These are phyloP conservation scores for Boeremia exigua DNA, from an alignment of 2,329 filamentous ascomycete genomes.

Conservation along the genomic window DNA sequence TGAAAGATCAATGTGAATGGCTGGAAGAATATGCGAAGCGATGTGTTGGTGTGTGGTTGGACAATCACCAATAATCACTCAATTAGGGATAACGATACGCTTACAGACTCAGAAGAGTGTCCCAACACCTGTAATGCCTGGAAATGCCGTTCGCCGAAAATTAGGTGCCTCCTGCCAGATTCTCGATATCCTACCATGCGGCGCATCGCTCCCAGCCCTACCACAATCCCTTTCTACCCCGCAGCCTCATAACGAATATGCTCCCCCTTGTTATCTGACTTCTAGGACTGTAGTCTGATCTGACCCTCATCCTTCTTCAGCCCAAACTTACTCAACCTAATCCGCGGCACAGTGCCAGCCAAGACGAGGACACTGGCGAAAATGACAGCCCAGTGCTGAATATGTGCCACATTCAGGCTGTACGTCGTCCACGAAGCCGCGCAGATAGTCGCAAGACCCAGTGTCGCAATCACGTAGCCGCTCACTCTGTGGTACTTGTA, in stretches of 20 bases:
- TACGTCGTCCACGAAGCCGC: constrained; percentile 80
- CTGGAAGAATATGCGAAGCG: no score
- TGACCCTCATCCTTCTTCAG: constrained; percentile 41
- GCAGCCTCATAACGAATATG: no score
- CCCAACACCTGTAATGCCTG: background rate
- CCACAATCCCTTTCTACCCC: background rate
- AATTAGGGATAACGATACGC: background rate
- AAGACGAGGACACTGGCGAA: constrained; percentile 71
- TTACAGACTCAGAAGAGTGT: no score
- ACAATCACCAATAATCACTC: background rate
- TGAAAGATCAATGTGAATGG: no score
- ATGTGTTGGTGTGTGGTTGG: no score
- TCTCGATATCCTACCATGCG: no score
- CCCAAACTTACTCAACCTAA: constrained; percentile 84
- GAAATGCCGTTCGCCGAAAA: background rate
- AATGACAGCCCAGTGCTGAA: constrained; percentile 78
- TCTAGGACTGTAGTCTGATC: constrained; percentile 19
- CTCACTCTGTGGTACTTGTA: constrained; percentile 88
- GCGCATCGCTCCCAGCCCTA: no score
- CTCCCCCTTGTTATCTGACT: background rate
- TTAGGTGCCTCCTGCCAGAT: no score
- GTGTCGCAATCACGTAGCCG: constrained; percentile 74
- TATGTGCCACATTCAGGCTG: constrained; percentile 69
- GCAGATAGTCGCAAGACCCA: constrained; percentile 76
- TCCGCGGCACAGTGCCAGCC: constrained; percentile 75